Evolutionary conservation across 176 grass and related monocot species (phyloP).

Genomic region (Hsuehochloa calcarea): DNA sequence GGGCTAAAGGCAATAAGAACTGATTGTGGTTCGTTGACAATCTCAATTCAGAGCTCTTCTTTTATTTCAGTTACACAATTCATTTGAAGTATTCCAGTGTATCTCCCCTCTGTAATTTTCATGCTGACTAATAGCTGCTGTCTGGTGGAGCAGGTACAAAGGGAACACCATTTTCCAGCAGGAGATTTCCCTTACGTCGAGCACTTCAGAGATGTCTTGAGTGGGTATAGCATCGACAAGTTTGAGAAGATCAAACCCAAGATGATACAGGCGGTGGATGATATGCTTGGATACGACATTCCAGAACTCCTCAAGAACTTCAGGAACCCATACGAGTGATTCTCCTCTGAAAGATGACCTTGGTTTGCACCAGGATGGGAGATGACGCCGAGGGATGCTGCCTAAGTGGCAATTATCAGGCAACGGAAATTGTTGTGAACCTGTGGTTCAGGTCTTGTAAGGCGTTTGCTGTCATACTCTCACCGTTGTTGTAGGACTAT

Average conservation of each 20-base stretch:
- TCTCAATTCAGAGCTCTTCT: background rate
- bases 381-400: background rate
- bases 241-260: conserved; percentile 98
- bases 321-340: conserved; percentile 86
- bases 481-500: conserved; percentile 25
- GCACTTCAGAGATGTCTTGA: conserved; percentile 80
- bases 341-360: background rate
- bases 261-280: conserved; percentile 86
- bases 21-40: background rate
- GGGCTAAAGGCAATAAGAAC: no score
- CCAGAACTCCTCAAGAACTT: conserved; percentile 83
- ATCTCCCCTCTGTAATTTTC: background rate
- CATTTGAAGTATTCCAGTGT: conserved; percentile 11
- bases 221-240: conserved; percentile 82
- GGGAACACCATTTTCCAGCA: conserved; percentile 69
- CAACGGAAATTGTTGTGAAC: background rate
- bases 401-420: background rate
- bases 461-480: background rate
- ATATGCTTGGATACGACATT: conserved; percentile 95
- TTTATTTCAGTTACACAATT: background rate
- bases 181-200: conserved; percentile 93
- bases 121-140: background rate
- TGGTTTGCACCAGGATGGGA: background rate
- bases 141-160: conserved; percentile 69
- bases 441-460: background rate